These are phyloP conservation scores for Pythium rhizo-oryzae DNA, from an alignment of 352 stramenopile genomes.

Conservation along the genomic window DNA sequence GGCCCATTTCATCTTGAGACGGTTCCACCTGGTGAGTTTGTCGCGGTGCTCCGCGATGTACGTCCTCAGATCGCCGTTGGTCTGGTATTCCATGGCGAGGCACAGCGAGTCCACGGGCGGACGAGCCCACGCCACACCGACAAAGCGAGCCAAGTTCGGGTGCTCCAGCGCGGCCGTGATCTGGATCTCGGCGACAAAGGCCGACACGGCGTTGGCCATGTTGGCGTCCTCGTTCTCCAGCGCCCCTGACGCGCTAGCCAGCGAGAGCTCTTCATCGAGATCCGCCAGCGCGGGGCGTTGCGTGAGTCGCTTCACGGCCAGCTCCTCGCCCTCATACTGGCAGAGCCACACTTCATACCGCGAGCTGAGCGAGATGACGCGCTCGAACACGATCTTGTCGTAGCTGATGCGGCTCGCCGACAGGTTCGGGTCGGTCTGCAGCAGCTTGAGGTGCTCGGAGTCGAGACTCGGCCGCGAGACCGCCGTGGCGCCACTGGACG, in stretches of 20 bases:
- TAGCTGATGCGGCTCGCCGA: conserved; percentile 31
- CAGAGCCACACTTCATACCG: conserved; percentile 54
- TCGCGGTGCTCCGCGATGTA: conserved; percentile 25
- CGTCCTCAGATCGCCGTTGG: conserved; percentile 25
- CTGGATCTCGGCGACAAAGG: conserved; percentile 46
- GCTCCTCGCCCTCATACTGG: conserved; percentile 39
- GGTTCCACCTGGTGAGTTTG: conserved; percentile 23
- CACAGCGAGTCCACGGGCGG: conserved; percentile 30
- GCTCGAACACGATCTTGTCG: conserved; percentile 37
- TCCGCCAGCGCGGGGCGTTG: conserved; percentile 33
- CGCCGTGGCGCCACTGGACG: conserved; percentile 3
- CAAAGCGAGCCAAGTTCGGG: conserved; percentile 49
- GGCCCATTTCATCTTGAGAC: conserved; percentile 30
- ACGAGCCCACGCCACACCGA: conserved; percentile 56
- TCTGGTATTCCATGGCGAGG: conserved; percentile 37
- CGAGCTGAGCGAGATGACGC: conserved; percentile 25
- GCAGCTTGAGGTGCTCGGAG: conserved; percentile 29
- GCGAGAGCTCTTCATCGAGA: conserved; percentile 22
- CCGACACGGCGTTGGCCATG: conserved; percentile 22
- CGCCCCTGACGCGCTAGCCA: conserved; percentile 2
- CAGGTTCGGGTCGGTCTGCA: conserved; percentile 33
- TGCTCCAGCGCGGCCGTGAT: conserved; percentile 46
- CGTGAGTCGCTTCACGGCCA: conserved; percentile 49
- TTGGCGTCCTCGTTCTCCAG: conserved; percentile 17
- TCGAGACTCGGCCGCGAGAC: conserved; percentile 28